phyloP scores from a whole-genome alignment of 192 early-diverging fungal genomes.

The Ambispora gerdemannii region DNA sequence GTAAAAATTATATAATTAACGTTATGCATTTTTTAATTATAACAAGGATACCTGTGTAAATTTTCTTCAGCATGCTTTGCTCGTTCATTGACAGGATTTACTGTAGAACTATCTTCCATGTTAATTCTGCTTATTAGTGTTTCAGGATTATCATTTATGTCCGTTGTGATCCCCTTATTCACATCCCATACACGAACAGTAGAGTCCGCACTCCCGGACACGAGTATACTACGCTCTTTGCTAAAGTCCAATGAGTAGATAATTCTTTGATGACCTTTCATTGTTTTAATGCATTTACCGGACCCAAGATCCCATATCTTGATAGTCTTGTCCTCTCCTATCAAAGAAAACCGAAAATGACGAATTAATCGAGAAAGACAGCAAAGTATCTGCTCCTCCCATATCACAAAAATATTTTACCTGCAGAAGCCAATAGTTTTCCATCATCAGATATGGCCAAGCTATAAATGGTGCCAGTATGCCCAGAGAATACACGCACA shows the following conservation, averaged over 20 bases:
- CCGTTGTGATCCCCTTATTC: slow-evolving; percentile 45
- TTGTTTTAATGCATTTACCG: slow-evolving; percentile 75
- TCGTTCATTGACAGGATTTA: background rate
- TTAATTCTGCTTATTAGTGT: background rate
- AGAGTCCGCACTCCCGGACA: slow-evolving; percentile 82
- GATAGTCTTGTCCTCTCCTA: slow-evolving; percentile 77
- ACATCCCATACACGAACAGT: slow-evolving; percentile 92
- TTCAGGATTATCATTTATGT: background rate
- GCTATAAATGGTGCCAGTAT: slow-evolving; percentile 75
- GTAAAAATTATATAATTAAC: background rate
- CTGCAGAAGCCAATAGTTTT: slow-evolving; percentile 81
- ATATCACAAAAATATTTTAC: slow-evolving; percentile 40
- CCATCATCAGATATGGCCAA: slow-evolving; percentile 94
- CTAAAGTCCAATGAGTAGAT: slow-evolving; percentile 87
- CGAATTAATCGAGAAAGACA: background rate
- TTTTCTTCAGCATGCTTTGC: background rate
- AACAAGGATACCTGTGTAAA: background rate
- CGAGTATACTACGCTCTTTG: slow-evolving; percentile 71
- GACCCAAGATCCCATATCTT: slow-evolving; percentile 90
- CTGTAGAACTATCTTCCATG: slow-evolving; percentile 10
- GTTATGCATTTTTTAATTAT: background rate
- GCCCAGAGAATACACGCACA: slow-evolving; percentile 88
- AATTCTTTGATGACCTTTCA: slow-evolving; percentile 80
- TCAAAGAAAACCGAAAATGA: background rate
- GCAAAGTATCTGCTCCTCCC: background rate